Base-by-base conservation (phyloP, 1,139 yeast genomes). In the Yamadazyma membranifaciens region DNA sequence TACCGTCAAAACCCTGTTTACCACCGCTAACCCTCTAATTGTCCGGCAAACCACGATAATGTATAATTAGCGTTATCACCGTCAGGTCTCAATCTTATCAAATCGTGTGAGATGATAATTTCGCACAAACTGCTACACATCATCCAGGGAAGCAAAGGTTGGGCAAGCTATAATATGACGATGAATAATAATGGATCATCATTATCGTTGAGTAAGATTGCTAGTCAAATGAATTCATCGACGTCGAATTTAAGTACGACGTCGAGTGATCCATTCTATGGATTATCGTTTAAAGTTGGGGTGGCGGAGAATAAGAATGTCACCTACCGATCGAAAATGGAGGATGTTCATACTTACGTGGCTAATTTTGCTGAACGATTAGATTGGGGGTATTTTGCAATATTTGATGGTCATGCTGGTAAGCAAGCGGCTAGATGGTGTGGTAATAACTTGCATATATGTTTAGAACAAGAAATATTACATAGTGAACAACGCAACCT, bases 321-420 rank as follows among this genome's bases (percentile, higher is more conserved):
- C 20, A 80, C 86, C 47, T 91, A 83, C 59, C 73, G 98, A 45
- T 78, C 86, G 44, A 81, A 89, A 34, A 92, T 92, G 99, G 99
- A 92, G 59, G 99, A 92, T 60, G 95, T 94, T 9, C 98, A 92
- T 60, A 87, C 95, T 0, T 88, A 86, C 56, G 89, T 89, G 34
- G 92, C 95, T 52, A 89, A 92, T 64, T 92, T 86, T 67, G 94
- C 92, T 24, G 95, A 88, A 52, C 64, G 86, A 41, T 74, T 83
- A 15, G 98, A 91, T 59, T 87, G 96, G 84, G 98, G 97, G 3
- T 92, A 87, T 60, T 91, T 92, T 73, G 98, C 95, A 12, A 77
- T 92, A 4, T 92, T 89, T 62, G 99, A 92, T 62, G 99, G 99
- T 11, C 99, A 92, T 64, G 98, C 98, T 2, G 99, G 99, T 13